Evolutionary conservation across 2,329 filamentous ascomycete genomes (phyloP), one percentile per base, ranked within the genome.

Genomic region (Dendryphion nanum): DNA sequence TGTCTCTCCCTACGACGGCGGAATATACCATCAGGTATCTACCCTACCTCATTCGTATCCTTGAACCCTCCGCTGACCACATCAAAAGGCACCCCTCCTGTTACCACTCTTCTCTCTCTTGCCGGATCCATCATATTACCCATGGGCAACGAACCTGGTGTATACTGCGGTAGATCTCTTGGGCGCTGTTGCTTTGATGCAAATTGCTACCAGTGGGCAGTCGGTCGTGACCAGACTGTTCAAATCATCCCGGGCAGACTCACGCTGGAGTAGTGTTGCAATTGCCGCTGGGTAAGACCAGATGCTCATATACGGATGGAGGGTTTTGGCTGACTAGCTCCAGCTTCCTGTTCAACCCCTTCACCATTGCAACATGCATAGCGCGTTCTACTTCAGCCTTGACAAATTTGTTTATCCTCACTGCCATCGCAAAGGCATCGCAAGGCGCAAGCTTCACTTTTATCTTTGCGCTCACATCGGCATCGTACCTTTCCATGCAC

Each of bases 1-100:
- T 71, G 87, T 97, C 40, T 96, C 89, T 43, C 93, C 93, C 1
- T 98, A 97, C 71, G 89, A 98, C 65, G 93, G 93, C 48, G 93
- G 93, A 55, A 88, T 85, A 48, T 85, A 79, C 59, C 81, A 85
- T 63, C 82, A 84, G 69, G 23, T 26, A 26, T 16, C 14, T 3
- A 4, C 2, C 5, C 14, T 7, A 21, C 14, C 14, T 23, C 18
- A 4, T 33, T 6, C 4, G 7, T 6, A 14, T 8, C 17, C 24
- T 26, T 23, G 6, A 16, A 4, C 23, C 14, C 28, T 29, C 12
- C 38, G 36, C 7, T 37, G 32, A 6, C n/a, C 3, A 75, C n/a
- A 8, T 26, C 23, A 8, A 8, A n/a, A 26, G 23, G 89, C 90
- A 29, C 93, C 93, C 33, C 76, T 98, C 40, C 79, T 98, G 28